Percentiles rank a stretch among this genome's conserved stretches.
Evolutionary conservation across 306 rosid species (phyloP).

Genomic region (Rosa rugosa): DNA sequence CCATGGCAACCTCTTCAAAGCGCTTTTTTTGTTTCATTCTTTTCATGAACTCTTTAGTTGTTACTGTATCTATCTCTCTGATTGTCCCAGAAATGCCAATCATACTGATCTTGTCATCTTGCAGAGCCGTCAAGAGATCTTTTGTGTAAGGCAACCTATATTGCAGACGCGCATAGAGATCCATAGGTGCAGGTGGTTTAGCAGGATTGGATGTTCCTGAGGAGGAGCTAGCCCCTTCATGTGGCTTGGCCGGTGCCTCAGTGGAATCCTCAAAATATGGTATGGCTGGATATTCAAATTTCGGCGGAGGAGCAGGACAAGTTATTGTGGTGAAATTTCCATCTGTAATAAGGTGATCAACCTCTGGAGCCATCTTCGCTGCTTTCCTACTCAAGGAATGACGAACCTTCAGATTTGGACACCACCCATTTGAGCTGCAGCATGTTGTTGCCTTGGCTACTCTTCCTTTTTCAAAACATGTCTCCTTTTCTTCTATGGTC

Average conservation of each 20-base stretch:
- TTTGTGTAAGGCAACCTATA: too few relatives aligned
- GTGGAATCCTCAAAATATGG: not conserved
- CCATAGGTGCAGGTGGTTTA: not conserved
- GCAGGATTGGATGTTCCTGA: not conserved
- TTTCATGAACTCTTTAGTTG: too few relatives aligned
- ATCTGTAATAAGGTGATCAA: not conserved
- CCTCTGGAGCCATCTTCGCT: too few relatives aligned
- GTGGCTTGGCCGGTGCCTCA: not conserved
- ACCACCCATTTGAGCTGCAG: slow-evolving; percentile 6
- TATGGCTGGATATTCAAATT: not conserved
- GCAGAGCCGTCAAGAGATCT: too few relatives aligned
- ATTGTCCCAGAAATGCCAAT: too few relatives aligned
- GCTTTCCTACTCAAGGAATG: too few relatives aligned
- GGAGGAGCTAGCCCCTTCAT: not conserved
- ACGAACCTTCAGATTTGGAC: slow-evolving; percentile 13
- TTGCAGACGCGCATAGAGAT: slow-evolving; percentile 1
- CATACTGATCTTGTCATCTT: too few relatives aligned
- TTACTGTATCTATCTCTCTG: too few relatives aligned
- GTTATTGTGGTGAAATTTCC: not conserved
- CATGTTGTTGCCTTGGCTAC: not conserved
- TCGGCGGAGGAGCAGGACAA: not conserved
- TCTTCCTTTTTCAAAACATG: not conserved
- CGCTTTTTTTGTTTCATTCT: too few relatives aligned
- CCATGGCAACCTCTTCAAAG: too few relatives aligned
- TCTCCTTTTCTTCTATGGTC: not conserved